These are phyloP conservation scores for Lasiodiplodia sp. DNA, from an alignment of 2,329 filamentous ascomycete species.

Conservation along the genomic window DNA sequence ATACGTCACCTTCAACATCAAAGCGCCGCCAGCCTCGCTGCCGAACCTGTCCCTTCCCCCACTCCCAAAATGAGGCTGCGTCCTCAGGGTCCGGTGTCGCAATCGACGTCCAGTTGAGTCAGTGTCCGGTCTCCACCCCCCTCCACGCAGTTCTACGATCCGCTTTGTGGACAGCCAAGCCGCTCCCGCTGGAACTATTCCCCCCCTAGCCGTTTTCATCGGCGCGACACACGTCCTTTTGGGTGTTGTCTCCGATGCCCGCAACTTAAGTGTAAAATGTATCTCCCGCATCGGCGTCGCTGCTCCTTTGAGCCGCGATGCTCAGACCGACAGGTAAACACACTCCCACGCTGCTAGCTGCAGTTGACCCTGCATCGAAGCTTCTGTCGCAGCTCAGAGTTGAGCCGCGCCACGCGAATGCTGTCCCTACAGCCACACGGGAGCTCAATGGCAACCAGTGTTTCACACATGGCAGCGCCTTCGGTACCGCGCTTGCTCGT, in stretches of 20 bases:
- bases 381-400: constrained; percentile 21
- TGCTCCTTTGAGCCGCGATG: neutral
- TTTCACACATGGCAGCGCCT: neutral
- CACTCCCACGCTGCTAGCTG: neutral
- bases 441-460: neutral
- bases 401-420: constrained; percentile 20
- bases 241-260: constrained; percentile 16
- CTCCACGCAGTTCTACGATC: constrained; percentile 1
- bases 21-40: neutral
- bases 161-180: constrained; percentile 1
- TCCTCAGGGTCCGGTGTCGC: constrained; percentile 12
- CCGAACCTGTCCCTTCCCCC: neutral
- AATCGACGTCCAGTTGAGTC: constrained; percentile 7
- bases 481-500: neutral
- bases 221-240: constrained; percentile 12
- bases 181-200: neutral
- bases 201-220: constrained; percentile 16
- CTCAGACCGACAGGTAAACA: neutral
- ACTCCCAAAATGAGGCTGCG: constrained; percentile 16
- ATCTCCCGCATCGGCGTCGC: constrained; percentile 17
- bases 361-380: constrained; percentile 9
- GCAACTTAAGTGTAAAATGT: constrained; percentile 15
- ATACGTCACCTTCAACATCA: constrained; percentile 23
- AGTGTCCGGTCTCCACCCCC: constrained; percentile 4
- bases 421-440: neutral